phyloP scores from a whole-genome alignment of 2,329 filamentous ascomycete genomes.

The Cytospora paraplurivora region DNA sequence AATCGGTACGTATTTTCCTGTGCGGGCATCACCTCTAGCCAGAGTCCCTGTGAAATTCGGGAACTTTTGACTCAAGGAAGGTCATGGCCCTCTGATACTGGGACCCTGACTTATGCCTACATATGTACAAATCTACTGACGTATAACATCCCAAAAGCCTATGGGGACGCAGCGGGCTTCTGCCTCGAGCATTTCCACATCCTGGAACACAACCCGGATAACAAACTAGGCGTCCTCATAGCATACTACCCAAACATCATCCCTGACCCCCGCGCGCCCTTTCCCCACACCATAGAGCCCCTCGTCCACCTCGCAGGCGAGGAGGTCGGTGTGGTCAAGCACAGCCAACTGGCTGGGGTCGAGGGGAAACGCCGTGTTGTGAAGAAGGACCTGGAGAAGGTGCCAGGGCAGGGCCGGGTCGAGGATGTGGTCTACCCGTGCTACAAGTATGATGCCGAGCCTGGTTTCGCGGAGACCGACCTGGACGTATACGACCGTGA shows the following conservation, averaged over 20 bases:
- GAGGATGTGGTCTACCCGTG: slow-evolving; percentile 42
- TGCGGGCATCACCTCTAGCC: no score
- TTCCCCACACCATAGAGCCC: slow-evolving; percentile 43
- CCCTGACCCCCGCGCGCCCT: slow-evolving; percentile 45
- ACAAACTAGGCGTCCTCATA: slow-evolving; percentile 45
- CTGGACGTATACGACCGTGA: slow-evolving; percentile 68
- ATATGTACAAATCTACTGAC: background rate
- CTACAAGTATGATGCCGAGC: slow-evolving; percentile 50
- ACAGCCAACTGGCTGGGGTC: slow-evolving; percentile 48
- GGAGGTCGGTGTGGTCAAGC: slow-evolving; percentile 45
- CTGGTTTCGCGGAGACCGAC: slow-evolving; percentile 73
- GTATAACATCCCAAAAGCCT: slow-evolving; percentile 37
- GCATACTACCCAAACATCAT: slow-evolving; percentile 50
- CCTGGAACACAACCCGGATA: slow-evolving; percentile 47
- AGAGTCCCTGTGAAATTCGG: no score
- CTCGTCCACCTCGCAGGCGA: slow-evolving; percentile 46
- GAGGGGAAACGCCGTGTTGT: slow-evolving; percentile 46
- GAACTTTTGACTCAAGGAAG: no score
- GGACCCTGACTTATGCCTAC: no score
- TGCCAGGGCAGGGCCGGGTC: slow-evolving; percentile 42
- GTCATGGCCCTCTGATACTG: no score
- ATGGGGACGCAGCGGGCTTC: slow-evolving; percentile 45
- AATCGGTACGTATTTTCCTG: slow-evolving; percentile 38
- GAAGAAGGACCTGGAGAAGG: slow-evolving; percentile 39
- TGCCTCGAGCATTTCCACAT: slow-evolving; percentile 50